Percentiles rank a stretch among this genome's conserved stretches.
These are phyloP conservation scores for Apiotrichum mycotoxinovorans DNA, from an alignment of 1,284 basidiomycete species.

Conservation along the genomic window DNA sequence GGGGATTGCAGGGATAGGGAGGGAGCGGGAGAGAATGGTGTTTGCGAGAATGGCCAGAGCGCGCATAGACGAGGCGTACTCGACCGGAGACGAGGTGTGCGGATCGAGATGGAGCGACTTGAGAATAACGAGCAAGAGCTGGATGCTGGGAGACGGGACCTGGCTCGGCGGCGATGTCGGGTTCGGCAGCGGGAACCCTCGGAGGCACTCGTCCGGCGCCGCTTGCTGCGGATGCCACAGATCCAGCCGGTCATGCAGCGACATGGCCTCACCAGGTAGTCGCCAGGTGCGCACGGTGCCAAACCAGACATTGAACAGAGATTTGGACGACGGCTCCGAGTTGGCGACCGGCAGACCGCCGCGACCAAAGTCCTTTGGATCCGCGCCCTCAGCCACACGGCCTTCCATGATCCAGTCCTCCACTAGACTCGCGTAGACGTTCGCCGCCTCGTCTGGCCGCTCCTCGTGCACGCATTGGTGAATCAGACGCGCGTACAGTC, in stretches of 20 bases:
- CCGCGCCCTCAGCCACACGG: constrained; percentile 42
- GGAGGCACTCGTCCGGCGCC: constrained; percentile 39
- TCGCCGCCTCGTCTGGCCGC: constrained; percentile 40
- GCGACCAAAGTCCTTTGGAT: constrained; percentile 37
- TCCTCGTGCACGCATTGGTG: constrained; percentile 27
- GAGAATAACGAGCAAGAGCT: constrained; percentile 36
- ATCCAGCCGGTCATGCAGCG: constrained; percentile 45
- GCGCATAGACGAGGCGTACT: constrained; percentile 39
- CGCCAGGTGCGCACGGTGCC: constrained; percentile 45
- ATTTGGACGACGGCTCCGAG: not conserved
- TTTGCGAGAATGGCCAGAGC: constrained; percentile 48
- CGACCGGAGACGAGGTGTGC: constrained; percentile 11
- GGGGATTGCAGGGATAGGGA: constrained; percentile 41
- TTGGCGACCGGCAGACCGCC: constrained; percentile 18
- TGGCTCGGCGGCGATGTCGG: constrained; percentile 45
- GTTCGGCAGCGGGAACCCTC: constrained; percentile 44
- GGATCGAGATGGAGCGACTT: constrained; percentile 30
- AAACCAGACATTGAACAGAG: constrained; percentile 40
- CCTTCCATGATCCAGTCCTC: constrained; percentile 52
- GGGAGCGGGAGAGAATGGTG: constrained; percentile 45
- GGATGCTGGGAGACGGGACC: constrained; percentile 36
- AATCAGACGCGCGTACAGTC: constrained; percentile 35
- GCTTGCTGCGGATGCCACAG: constrained; percentile 48
- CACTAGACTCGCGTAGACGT: constrained; percentile 46
- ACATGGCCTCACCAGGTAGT: constrained; percentile 46